Evolutionary conservation across 495 filamentous ascomycete genomes (phyloP), one percentile per base, ranked within the genome.

Genomic region (Recurvomyces mirabilis): DNA sequence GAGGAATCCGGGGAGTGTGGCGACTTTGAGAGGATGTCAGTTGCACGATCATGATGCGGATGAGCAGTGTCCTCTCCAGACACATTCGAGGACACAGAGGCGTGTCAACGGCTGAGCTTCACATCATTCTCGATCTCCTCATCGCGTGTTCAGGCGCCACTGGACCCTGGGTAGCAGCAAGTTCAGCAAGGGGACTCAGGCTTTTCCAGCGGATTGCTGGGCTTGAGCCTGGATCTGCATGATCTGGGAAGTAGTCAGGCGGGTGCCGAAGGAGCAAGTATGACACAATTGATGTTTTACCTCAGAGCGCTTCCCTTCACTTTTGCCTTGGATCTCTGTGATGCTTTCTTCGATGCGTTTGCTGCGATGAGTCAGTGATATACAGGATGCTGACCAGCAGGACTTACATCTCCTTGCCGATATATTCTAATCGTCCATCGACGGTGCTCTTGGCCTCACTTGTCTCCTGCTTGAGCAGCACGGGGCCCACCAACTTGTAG

Each of bases 401-500:
- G 10, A 26, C 75, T 51, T 62, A 96, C 91, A 95, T 93, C 54
- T 98, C 93, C 57, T 87, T 85, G 52, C 79, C 73, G 49, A 98
- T 98, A 51, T 88, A 96, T 46, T 93, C 86, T 43, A 98, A 62
- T 9, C 91, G 77, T 33, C 84, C 82, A 49, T 88, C 82, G 23
- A 98, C 93, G 5, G 87, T 85, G 74, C 84, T 80, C 37, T 80
- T 71, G 0, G 93, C 91, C 54, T 98, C 91, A 2, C 68, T 63
- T 56, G 81, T 84, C 11, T 96, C 91, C 62, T 96, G 93, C 68
- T 96, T 95, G 55, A 96, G 63, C 35, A 99, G 68, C 9, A 96
- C 83, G 0, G 91, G 91, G 1, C 91, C 91, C 39, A 94, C 76
- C 26, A 94, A 74, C 62, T 96, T 96, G 72, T 87, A 99, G 64